phyloP scores from a whole-genome alignment of 345 rosid species.

The Microcos paniculata region DNA sequence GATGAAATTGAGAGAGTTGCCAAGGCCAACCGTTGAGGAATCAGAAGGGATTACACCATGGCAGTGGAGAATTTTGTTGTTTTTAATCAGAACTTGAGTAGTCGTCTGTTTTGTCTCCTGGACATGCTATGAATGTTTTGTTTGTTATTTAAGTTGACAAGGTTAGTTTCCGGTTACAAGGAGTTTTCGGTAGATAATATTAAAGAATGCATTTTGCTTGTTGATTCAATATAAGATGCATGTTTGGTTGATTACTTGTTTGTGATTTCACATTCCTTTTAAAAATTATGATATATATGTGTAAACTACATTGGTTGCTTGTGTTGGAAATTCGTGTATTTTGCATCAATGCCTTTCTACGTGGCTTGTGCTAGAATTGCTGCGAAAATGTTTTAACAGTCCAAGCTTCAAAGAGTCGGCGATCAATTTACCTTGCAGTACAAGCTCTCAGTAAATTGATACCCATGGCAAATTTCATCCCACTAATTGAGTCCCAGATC shows the following conservation, averaged over 20 bases:
- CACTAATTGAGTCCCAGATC: no score
- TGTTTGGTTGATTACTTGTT: background rate
- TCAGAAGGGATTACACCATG: background rate
- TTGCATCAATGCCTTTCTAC: no score
- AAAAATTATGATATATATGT: background rate
- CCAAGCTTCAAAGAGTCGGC: no score
- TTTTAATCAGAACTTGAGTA: background rate
- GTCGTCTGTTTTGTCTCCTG: background rate
- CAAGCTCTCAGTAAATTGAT: no score
- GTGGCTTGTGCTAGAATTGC: no score
- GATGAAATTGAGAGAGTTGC: conserved; percentile 99
- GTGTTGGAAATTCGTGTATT: background rate
- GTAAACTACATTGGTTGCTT: background rate
- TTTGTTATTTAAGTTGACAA: background rate
- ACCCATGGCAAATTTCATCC: no score
- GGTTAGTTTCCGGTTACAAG: background rate
- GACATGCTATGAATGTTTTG: background rate
- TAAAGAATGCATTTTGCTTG: background rate
- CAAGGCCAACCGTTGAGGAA: conserved; percentile 89
- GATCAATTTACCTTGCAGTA: no score
- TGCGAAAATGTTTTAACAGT: no score
- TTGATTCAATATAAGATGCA: background rate
- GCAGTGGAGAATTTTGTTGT: conserved; percentile 8
- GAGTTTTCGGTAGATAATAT: background rate
- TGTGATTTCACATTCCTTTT: background rate